These are phyloP conservation scores for Trametes hirsuta DNA, from an alignment of 1,284 basidiomycete species.

Conservation along the genomic window DNA sequence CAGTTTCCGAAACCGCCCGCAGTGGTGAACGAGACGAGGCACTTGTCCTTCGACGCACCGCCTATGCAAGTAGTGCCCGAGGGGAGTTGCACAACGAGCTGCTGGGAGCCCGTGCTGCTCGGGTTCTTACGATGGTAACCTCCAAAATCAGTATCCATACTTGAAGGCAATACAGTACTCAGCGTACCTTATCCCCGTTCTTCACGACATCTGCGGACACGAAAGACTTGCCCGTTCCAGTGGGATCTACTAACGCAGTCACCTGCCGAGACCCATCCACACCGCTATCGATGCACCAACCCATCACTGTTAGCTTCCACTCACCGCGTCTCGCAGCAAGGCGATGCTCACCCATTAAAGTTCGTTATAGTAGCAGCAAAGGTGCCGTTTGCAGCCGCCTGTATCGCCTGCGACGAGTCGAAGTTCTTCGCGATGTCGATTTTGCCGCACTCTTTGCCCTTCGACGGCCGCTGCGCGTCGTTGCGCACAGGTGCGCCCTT, in stretches of 20 bases:
- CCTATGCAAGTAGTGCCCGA: constrained; percentile 52
- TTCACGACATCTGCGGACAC: constrained; percentile 39
- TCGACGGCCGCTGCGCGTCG: constrained; percentile 49
- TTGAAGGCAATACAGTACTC: not conserved
- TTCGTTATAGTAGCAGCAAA: constrained; percentile 47
- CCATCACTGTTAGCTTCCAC: not conserved
- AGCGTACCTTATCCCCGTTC: constrained; percentile 42
- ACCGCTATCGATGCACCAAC: constrained; percentile 33
- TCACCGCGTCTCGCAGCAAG: no score
- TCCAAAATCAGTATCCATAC: constrained; percentile 13
- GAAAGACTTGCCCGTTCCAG: constrained; percentile 43
- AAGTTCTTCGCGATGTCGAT: constrained; percentile 45
- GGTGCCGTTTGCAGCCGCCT: constrained; percentile 42
- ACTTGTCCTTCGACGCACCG: constrained; percentile 45
- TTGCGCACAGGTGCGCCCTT: constrained; percentile 41
- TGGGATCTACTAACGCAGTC: constrained; percentile 38
- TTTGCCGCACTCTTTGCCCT: constrained; percentile 45
- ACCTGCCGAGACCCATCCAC: constrained; percentile 54
- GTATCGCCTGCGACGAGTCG: constrained; percentile 43
- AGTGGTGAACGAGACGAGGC: constrained; percentile 50
- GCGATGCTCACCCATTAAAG: constrained; percentile 49
- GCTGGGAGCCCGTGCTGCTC: constrained; percentile 39
- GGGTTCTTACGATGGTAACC: constrained; percentile 28
- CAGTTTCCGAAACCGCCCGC: constrained; percentile 56
- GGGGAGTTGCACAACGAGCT: constrained; percentile 47